Evolutionary conservation across 208 protist species (phyloP).

Genomic region (Acanthamoeba lugdunensis): DNA sequence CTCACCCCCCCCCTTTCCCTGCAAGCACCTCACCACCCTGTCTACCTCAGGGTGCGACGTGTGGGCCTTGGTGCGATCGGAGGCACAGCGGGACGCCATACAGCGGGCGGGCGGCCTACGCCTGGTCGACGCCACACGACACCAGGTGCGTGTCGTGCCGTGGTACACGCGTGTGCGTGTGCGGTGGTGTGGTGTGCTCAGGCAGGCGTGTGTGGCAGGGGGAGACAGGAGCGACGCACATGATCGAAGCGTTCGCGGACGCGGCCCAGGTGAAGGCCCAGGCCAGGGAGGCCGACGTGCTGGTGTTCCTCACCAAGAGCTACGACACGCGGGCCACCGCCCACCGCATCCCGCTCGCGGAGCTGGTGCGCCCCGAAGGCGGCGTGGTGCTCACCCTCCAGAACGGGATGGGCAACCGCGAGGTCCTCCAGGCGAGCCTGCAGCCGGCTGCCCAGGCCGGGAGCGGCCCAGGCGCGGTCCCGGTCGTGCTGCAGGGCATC

Average conservation of each 20-base stretch:
- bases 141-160: no score
- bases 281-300: background rate
- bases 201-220: no score
- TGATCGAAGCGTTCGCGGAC: background rate
- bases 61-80: slow-evolving; percentile 8
- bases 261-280: background rate
- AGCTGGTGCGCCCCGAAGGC: background rate
- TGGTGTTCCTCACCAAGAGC: slow-evolving; percentile 40
- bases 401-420: slow-evolving; percentile 54
- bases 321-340: slow-evolving; percentile 24
- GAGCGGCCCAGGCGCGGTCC: background rate
- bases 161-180: no score
- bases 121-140: background rate
- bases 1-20: background rate
- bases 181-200: no score
- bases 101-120: background rate
- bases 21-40: background rate
- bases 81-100: background rate
- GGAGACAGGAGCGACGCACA: background rate
- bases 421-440: background rate
- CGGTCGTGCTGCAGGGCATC: slow-evolving; percentile 12
- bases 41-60: background rate
- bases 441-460: background rate
- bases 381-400: slow-evolving; percentile 13
- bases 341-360: background rate